Base-by-base conservation (phyloP, 2,329 filamentous ascomycete species). In the Sarocladium strictum region DNA sequence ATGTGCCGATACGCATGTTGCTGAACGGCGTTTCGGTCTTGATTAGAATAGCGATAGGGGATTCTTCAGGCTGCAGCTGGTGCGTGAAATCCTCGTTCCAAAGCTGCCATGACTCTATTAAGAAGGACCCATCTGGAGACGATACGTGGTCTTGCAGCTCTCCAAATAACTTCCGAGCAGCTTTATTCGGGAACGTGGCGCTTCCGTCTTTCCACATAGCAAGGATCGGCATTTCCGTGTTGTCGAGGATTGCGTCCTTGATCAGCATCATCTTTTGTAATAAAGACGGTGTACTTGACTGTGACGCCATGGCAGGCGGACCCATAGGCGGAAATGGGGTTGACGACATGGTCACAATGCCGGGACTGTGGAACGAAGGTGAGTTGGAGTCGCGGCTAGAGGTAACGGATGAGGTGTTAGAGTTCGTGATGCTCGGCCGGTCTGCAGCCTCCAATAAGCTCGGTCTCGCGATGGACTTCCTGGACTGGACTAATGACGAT, bases 141-240 rank as follows among this genome's bases (percentile, higher is more conserved):
- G 67, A 65, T 6, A 73, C 69, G 2, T 73, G 61, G 33, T 75
- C 72, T 3, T 69, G 67, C 14, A 72, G 66, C 10, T 69, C 66
- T 23, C 71, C 64, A 56, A 84, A 75, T n/a, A 86, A 67, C 3
- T 70, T 67, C 12, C 78, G 72, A 12, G 80, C 80, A 3, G 86
- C 86, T 60, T 79, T 81, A 63, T 93, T 93, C 3, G 87, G 85
- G 41, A 90, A 84, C 0, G 82, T 84, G 47, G 90, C 83, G 49
- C 81, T 86, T 53, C 86, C 83, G 59, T 93, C 89, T 63, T 85
- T 87, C 89, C 89, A 92, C 83, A 91, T 88, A 23, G 86, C 85
- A 43, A 91, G 73, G 21, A 90, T 85, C 0, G 89, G 88, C 64
- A 89, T 84, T 57, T 83, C 80, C 24, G 89, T 88, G 37, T 84